Evolutionary conservation across 2,329 filamentous ascomycete genomes (phyloP).

Genomic region (Aspergillus terreus): DNA sequence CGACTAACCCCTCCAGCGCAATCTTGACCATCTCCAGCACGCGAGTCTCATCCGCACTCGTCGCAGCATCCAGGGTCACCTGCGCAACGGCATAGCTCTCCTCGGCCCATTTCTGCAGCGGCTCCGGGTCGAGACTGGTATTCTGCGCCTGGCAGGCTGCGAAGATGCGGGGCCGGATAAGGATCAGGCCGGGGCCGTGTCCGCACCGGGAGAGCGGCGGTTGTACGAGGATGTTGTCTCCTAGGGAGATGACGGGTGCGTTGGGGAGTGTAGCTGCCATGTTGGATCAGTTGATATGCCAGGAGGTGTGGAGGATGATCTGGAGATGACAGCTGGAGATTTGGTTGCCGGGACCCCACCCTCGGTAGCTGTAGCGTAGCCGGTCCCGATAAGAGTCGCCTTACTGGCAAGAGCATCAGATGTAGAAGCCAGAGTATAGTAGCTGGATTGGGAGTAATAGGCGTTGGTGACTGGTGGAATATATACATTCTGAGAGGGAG

Average conservation of each 20-base stretch:
- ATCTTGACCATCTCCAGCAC: conserved; percentile 8
- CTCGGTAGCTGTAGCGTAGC: too few relatives aligned
- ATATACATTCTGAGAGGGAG: too few relatives aligned
- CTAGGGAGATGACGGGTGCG: not conserved
- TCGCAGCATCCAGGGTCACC: conserved; percentile 30
- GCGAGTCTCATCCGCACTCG: conserved; percentile 10
- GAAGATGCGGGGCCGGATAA: conserved; percentile 38
- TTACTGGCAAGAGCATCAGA: too few relatives aligned
- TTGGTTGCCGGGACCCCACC: too few relatives aligned
- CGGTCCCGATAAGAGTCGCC: too few relatives aligned
- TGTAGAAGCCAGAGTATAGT: too few relatives aligned
- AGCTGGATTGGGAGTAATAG: too few relatives aligned
- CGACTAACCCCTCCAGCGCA: conserved; percentile 14
- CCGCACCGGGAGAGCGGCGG: conserved; percentile 49
- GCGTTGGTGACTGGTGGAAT: too few relatives aligned
- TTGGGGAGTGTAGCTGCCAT: not conserved
- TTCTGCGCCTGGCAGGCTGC: conserved; percentile 26
- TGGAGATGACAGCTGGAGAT: too few relatives aligned
- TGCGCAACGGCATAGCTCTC: conserved; percentile 64
- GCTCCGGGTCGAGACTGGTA: conserved; percentile 49
- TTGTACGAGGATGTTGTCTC: conserved; percentile 16
- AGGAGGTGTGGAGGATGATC: too few relatives aligned
- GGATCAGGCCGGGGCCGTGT: conserved; percentile 46
- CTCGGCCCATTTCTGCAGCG: conserved; percentile 66
- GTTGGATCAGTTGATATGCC: not conserved